A percentile compares a stretch with the other conserved stretches of the same genome.
phyloP scores from a whole-genome alignment of 148 eudicot species.

The Arctostaphylos glauca region DNA sequence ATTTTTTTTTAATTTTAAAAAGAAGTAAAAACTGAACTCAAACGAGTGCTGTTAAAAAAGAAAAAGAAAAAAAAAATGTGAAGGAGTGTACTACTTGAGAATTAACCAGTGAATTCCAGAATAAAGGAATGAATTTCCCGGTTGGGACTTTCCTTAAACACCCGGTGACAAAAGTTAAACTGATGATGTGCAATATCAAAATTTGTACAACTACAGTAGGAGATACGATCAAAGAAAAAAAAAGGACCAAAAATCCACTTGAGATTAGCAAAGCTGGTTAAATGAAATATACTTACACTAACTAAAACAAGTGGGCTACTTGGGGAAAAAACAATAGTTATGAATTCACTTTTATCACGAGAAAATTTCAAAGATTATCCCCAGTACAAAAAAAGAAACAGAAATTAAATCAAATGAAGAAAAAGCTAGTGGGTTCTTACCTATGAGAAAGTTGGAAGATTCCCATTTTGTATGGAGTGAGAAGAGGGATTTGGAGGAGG shows the following conservation, averaged over 20 bases:
- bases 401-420: not conserved
- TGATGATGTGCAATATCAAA: not conserved
- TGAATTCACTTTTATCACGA: not conserved
- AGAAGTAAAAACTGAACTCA: no score
- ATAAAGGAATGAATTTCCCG: not conserved
- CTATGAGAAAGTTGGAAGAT: not conserved
- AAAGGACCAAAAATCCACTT: not conserved
- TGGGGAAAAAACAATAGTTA: no score
- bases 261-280: not conserved
- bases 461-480: not conserved
- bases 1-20: no score
- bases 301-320: not conserved
- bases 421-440: not conserved
- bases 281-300: not conserved
- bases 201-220: not conserved
- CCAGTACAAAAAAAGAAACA: not conserved
- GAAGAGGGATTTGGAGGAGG: not conserved
- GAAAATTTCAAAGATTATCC: not conserved
- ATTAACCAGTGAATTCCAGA: not conserved
- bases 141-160: not conserved
- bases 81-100: no score
- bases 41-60: no score
- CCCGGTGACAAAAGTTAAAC: not conserved
- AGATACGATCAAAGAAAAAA: not conserved
- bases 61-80: no score